These are phyloP conservation scores for Quercus lobata DNA, from an alignment of 331 rosid species.

Conservation along the genomic window DNA sequence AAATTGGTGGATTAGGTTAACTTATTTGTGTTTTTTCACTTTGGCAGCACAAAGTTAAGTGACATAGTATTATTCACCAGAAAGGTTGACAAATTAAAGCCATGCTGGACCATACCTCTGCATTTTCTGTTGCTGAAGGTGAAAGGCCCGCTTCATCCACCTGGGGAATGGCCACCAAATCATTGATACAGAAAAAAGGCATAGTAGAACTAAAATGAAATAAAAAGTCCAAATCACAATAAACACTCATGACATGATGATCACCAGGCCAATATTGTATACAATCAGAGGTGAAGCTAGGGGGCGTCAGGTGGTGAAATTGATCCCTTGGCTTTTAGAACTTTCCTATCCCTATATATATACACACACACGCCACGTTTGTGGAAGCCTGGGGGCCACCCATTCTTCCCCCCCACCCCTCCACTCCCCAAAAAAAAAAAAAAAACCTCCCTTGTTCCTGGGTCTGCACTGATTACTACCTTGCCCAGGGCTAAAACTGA, in stretches of 20 bases:
- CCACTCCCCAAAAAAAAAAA: too few relatives aligned
- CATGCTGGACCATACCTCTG: constrained; percentile 47
- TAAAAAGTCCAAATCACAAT: background rate
- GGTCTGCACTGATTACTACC: background rate
- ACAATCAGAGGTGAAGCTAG: background rate
- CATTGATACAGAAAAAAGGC: background rate
- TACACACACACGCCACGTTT: background rate
- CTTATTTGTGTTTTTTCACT: background rate
- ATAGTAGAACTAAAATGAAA: background rate
- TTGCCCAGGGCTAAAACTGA: background rate
- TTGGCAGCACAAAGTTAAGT: background rate
- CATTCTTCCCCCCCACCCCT: background rate
- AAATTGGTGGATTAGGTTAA: constrained; percentile 8
- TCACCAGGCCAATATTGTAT: background rate
- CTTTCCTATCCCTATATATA: background rate
- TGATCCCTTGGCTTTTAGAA: too few relatives aligned
- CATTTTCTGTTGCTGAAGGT: constrained; percentile 41
- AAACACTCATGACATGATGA: background rate
- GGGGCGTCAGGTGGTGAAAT: too few relatives aligned
- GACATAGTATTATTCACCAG: background rate
- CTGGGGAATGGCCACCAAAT: constrained; percentile 32
- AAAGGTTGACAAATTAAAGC: background rate
- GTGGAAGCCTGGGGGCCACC: background rate
- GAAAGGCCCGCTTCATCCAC: constrained; percentile 59
- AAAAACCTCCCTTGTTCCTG: background rate